Base-by-base conservation (phyloP, 306 rosid species). In the Hippophae gyantsensis region DNA sequence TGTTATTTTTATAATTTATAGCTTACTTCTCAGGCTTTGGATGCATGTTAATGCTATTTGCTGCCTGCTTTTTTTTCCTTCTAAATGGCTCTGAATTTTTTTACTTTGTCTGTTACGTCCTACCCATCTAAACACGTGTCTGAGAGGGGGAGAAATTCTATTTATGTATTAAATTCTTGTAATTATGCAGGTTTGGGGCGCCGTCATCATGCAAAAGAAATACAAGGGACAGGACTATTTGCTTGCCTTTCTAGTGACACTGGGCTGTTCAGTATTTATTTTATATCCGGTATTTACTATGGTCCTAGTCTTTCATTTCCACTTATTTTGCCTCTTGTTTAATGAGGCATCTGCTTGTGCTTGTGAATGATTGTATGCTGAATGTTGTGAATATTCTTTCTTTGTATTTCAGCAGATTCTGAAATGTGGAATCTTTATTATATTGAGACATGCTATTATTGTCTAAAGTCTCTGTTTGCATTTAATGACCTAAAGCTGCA, bases 211-310 rank as follows among this genome's bases (percentile, higher is more conserved):
- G 99, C 99, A 92, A 73, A 88, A 88, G 78, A 92, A 58, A 78
- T 92, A 88, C 51, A 71, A 57, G 60, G 95, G 86, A 46, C 81
- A 47, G 27, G 96, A 92, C 73, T 92, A 86, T 76, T 65, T 87
- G 64, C 69, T 83, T 64, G 83, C 95, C 41, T 78, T 85, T 75
- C 64, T 84, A 44, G 89, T 92, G 62, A 92, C 96, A 53, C 66
- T 88, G 64, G 99, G 99, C 60, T 92, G 96, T 80, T 81, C 96
- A 49, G 70, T 88, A 56, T 92, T 92, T 67, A 86, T 92, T 71
- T 63, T 92, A 44, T 88, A 85, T 74, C 99, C 95, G 80, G 99
- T 92, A 85, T 74, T 64, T 65, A 13, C 66, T 44, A 42, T 57
- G 47, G 14, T 52, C 74, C 57, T 74, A 53, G 58, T 48, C 59